Base-by-base conservation (phyloP, 1,284 basidiomycete genomes). In the Puccinia polysora region DNA sequence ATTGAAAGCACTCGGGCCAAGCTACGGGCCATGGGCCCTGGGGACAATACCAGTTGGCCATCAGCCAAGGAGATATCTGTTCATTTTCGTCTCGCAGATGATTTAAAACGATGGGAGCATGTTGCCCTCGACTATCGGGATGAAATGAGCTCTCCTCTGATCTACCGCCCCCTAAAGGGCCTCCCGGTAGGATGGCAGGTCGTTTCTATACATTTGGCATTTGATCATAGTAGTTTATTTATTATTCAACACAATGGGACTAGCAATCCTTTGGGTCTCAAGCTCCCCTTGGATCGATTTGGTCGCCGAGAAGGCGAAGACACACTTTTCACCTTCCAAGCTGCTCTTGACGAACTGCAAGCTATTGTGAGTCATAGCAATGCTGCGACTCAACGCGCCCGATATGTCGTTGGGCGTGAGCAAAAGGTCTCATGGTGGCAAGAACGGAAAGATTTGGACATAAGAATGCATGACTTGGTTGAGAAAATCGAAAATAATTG, bases 401-500 rank as follows among this genome's bases (percentile, higher is more conserved):
- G 85, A 56, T 82, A 86, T 73, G 84, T 97, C 73, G 84, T 84
- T 63, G 83, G 83, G 71, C 82, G 84, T 1, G 74, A 75, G 7
- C 74, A 72, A 40, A 70, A 76, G 4, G 64, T 71, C 15, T 83
- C 83, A 1, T 97, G 95, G 95, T 98, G 95, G 95, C 86, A 85
- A 45, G 84, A 87, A 64, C 84, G 92, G 12, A 82, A 84, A 52
- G 84, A 84, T 32, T 83, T 98, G 34, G 94, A 98, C 78, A 83
- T 82, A 59, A 84, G 91, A 32, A 80, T 99, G 78, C 83, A 86
- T 60, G 85, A 86, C 40, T 81, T 99, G 8, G 81, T 97, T 32
- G 86, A 86, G 74, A 89, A 87, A 74, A 88, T 99, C 43, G 95
- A 98, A 79, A 91, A 90, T 77, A 91, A 89, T 77, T 98, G 96